A percentile compares a stretch with the other conserved stretches of the same genome.
These are phyloP conservation scores for Syncephalastrum contaminatum DNA, from an alignment of 371 early-diverging fungal species.

Conservation along the genomic window DNA sequence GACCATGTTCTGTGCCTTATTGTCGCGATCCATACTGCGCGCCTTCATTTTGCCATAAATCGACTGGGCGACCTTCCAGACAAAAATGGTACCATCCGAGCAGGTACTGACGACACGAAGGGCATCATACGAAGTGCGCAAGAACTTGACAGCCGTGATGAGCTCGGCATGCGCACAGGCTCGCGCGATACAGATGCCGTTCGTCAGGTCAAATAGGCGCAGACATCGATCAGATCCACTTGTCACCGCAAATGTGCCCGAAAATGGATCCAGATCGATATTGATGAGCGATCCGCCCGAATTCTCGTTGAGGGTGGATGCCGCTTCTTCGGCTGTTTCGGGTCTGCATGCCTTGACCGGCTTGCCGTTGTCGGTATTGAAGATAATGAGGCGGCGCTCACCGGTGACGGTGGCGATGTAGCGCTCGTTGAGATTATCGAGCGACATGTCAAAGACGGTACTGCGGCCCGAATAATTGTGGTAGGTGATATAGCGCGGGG, in stretches of 20 bases:
- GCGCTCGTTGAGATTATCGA: constrained; percentile 56
- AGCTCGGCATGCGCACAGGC: constrained; percentile 76
- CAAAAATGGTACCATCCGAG: constrained; percentile 77
- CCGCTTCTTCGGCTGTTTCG: constrained; percentile 54
- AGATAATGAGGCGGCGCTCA: constrained; percentile 68
- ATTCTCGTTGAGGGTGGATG: constrained; percentile 46
- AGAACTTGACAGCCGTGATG: constrained; percentile 73
- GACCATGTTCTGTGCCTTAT: constrained; percentile 14
- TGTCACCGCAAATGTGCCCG: constrained; percentile 71
- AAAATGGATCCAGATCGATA: constrained; percentile 68
- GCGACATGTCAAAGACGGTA: constrained; percentile 72
- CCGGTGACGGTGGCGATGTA: constrained; percentile 65
- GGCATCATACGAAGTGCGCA: constrained; percentile 40
- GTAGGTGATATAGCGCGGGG: constrained; percentile 49
- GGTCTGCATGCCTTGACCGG: constrained; percentile 60
- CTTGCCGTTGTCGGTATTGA: constrained; percentile 69
- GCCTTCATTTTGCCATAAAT: constrained; percentile 53
- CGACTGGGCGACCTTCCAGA: constrained; percentile 67
- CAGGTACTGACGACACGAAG: constrained; percentile 69
- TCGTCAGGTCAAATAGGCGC: constrained; percentile 72
- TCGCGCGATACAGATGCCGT: constrained; percentile 62
- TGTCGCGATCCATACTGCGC: constrained; percentile 24
- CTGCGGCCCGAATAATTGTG: constrained; percentile 74
- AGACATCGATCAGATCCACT: constrained; percentile 75
- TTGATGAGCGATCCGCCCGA: constrained; percentile 62